Base-by-base conservation (phyloP, 1,139 yeast genomes). In the Yamadazyma conglobata region DNA sequence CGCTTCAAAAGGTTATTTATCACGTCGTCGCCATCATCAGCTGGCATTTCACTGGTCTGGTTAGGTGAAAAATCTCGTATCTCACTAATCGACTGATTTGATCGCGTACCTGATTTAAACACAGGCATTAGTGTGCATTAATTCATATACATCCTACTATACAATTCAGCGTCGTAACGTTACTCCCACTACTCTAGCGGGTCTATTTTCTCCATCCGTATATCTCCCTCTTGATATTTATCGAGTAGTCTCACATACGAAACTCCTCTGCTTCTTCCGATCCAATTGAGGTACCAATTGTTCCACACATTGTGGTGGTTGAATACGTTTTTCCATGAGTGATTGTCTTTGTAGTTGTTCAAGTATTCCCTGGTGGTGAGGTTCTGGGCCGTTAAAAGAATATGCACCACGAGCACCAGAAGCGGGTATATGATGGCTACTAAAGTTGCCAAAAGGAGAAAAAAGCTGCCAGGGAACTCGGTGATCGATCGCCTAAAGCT, bases 321-420 rank as follows among this genome's bases (percentile, higher is more conserved):
- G 49, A 57, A 78, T 2, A 73, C 70, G 43, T 72, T 71, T 25
- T 57, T 52, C 36, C 58, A 70, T 19, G 44, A 35, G 8, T 44
- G 40, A 16, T 46, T 42, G 3, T 46, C 48, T 44, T 59, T 35
- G 31, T 58, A 52, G 50, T 65, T 42, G 51, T 64, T 68, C 30
- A 82, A 56, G 43, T 70, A 81, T 42, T 82, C 91, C 41, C 88
- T 61, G 4, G 94, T 83, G 11, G 89, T 79, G 42, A 81, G 65
- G 35, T 79, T 80, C n/a, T 73, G 65, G 0, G 72, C 48, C 0
- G 78, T 70, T 28, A 83, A 54, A 32, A 60, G 69, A 1, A 74
- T 23, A 47, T 85, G 94, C 41, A 71, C 71, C 0, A 55, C 30
- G 10, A 80, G 47, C 11, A 85, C 53, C 22, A 77, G 42, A 1